Conservation (phyloP, 1,139 yeast species). For the Candida sanyaensis region DNA sequence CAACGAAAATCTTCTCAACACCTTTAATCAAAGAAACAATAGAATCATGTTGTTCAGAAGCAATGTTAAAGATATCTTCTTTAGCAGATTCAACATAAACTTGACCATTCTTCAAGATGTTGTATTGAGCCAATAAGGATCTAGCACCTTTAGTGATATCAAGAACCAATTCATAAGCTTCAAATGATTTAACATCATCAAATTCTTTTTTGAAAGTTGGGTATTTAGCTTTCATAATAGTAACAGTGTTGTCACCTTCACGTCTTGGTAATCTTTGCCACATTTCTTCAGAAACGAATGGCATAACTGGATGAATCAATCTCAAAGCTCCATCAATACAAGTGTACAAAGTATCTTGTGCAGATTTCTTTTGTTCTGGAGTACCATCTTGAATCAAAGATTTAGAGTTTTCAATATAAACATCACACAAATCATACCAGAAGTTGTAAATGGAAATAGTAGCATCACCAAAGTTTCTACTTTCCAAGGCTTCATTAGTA, state of each 20-base stretch:
- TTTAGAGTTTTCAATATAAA: slow-evolving; percentile 96
- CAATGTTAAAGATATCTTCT: slow-evolving; percentile 50
- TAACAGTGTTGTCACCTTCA: slow-evolving; percentile 59
- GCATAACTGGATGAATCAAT: slow-evolving; percentile 98
- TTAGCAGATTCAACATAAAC: slow-evolving; percentile 73
- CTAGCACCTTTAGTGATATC: slow-evolving; percentile 91
- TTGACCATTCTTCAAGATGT: slow-evolving; percentile 83
- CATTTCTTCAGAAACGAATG: slow-evolving; percentile 93
- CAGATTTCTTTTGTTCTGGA: slow-evolving; percentile 78
- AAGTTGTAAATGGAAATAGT: slow-evolving; percentile 86
- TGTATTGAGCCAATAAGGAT: slow-evolving; percentile 87
- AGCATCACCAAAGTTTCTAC: slow-evolving; percentile 86
- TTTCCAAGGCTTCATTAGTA: slow-evolving; percentile 68
- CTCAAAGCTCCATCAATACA: slow-evolving; percentile 90
- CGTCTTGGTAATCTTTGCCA: slow-evolving; percentile 98
- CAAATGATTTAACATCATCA: slow-evolving; percentile 63
- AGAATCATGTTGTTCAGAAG: slow-evolving; percentile 72
- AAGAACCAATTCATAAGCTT: slow-evolving; percentile 79
- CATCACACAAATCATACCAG: slow-evolving; percentile 98
- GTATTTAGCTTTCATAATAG: slow-evolving; percentile 80
- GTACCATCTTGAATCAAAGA: slow-evolving; percentile 90
- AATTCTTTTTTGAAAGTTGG: slow-evolving; percentile 67
- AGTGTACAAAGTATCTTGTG: slow-evolving; percentile 91
- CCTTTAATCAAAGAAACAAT: slow-evolving; percentile 92
- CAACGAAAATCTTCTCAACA: slow-evolving; percentile 69